Conservation (phyloP, 495 filamentous ascomycete species). For the Xylaria cubensis region DNA sequence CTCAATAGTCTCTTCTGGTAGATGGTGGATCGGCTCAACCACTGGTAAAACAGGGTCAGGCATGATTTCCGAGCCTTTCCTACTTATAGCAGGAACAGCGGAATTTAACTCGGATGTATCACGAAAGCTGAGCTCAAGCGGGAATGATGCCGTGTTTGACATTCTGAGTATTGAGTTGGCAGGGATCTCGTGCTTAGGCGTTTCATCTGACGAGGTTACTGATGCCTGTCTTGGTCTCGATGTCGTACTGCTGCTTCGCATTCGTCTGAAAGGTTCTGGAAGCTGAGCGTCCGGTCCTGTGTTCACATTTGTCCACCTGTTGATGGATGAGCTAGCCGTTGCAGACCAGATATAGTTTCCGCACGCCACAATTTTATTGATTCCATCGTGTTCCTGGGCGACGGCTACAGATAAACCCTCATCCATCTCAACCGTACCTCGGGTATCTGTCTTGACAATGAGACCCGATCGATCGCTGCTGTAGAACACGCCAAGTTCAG, state of each 20-base stretch:
- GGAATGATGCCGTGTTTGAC: slow-evolving; percentile 82
- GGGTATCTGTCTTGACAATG: slow-evolving; percentile 91
- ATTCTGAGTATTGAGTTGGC: slow-evolving; percentile 76
- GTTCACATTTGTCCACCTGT: slow-evolving; percentile 90
- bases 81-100: slow-evolving; percentile 53
- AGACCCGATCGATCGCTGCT: slow-evolving; percentile 90
- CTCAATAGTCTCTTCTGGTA: slow-evolving; percentile 86
- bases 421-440: slow-evolving; percentile 72
- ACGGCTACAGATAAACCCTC: slow-evolving; percentile 88
- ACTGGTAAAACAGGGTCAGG: slow-evolving; percentile 63
- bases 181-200: slow-evolving; percentile 69
- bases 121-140: slow-evolving; percentile 45
- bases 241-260: slow-evolving; percentile 57
- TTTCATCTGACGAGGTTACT: slow-evolving; percentile 41
- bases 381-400: slow-evolving; percentile 88
- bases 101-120: slow-evolving; percentile 49
- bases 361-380: slow-evolving; percentile 81
- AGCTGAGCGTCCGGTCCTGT: slow-evolving; percentile 63
- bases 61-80: slow-evolving; percentile 66
- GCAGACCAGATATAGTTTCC: slow-evolving; percentile 92
- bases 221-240: slow-evolving; percentile 47
- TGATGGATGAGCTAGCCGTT: slow-evolving; percentile 92
- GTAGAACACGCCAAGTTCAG: slow-evolving; percentile 86
- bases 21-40: slow-evolving; percentile 71
- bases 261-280: slow-evolving; percentile 60